phyloP scores from a whole-genome alignment of 768 basidiomycete species.

The Mycena leptocephala region DNA sequence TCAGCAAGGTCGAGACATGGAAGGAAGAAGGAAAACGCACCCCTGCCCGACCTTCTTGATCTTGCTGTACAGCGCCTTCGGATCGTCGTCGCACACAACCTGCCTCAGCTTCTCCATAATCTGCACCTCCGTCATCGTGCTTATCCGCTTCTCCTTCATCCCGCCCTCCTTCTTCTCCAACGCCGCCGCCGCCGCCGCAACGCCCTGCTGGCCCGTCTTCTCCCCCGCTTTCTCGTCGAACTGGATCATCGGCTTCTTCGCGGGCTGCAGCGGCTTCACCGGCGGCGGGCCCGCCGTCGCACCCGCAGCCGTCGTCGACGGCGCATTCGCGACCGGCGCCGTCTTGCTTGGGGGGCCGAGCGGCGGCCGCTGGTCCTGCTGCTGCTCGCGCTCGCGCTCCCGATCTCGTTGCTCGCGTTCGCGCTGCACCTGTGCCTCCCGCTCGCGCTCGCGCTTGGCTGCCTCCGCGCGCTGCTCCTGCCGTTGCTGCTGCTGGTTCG shows the following conservation, averaged over 20 bases:
- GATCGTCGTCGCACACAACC: conserved; percentile 91
- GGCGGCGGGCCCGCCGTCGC: conserved; percentile 69
- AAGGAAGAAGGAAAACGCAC: conserved; percentile 65
- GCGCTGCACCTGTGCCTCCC: conserved; percentile 49
- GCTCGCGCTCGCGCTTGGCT: conserved; percentile 50
- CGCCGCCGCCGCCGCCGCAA: conserved; percentile 80
- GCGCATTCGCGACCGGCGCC: conserved; percentile 56
- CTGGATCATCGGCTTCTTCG: conserved; percentile 74
- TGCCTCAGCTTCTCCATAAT: conserved; percentile 97
- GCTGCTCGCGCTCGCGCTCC: conserved; percentile 54
- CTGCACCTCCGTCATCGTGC: conserved; percentile 96
- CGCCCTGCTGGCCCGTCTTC: conserved; percentile 56
- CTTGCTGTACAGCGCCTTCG: conserved; percentile 92
- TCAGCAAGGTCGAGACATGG: not conserved
- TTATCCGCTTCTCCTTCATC: conserved; percentile 89
- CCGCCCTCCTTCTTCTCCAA: conserved; percentile 75
- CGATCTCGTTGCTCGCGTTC: conserved; percentile 49
- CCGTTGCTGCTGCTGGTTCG: conserved; percentile 54
- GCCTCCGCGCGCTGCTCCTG: conserved; percentile 44
- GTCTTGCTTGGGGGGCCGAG: conserved; percentile 43
- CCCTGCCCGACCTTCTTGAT: conserved; percentile 99
- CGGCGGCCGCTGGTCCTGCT: conserved; percentile 42
- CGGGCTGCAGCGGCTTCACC: conserved; percentile 83
- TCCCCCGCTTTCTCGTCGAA: conserved; percentile 68
- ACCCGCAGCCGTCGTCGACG: conserved; percentile 64